Evolutionary conservation across 176 grass and related monocot species (phyloP).

Genomic region (Olyra latifolia): DNA sequence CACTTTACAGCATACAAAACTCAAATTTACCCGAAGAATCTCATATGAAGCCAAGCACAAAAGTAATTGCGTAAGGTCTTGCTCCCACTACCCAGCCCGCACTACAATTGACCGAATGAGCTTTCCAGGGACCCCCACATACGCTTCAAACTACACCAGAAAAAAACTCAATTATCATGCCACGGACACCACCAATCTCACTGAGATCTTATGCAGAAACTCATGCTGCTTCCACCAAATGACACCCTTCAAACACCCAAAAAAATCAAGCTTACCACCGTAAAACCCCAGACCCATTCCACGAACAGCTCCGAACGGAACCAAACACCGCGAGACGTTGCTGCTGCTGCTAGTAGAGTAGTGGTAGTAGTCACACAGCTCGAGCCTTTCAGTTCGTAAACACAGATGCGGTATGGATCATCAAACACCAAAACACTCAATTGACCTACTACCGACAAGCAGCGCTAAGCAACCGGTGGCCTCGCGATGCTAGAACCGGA

Average conservation of each 20-base stretch:
- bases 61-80: not conserved
- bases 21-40: not conserved
- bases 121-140: not conserved
- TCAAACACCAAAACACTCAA: constrained; percentile 6
- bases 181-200: not conserved
- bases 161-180: not conserved
- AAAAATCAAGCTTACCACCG: not conserved
- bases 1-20: not conserved
- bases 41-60: not conserved
- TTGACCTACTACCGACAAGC: not conserved
- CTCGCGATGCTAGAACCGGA: not conserved
- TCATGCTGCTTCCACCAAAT: not conserved
- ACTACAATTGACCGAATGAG: not conserved
- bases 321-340: not conserved
- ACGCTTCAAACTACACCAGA: not conserved
- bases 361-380: not conserved
- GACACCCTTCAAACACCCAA: not conserved
- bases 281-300: constrained; percentile 18
- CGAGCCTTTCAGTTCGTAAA: not conserved
- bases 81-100: not conserved
- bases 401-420: not conserved
- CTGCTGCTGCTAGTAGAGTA: not conserved
- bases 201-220: not conserved
- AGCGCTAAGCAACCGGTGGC: not conserved
- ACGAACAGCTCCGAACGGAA: constrained; percentile 2